Percentiles rank a stretch among this genome's conserved stretches.
Conservation (phyloP, 352 stramenopile genomes). For the Lagenidium sp. region DNA sequence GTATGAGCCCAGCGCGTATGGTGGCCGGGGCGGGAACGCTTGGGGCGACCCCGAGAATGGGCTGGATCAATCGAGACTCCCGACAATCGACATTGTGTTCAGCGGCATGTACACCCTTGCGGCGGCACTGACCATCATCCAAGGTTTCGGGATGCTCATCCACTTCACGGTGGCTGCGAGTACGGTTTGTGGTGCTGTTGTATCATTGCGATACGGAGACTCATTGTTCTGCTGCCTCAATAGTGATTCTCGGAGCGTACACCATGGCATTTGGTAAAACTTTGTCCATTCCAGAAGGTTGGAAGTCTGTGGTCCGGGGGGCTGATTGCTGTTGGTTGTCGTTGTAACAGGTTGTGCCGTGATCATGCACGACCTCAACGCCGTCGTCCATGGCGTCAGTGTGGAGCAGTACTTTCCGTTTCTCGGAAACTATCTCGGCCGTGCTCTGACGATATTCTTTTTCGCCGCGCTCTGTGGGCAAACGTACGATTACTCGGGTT, state of each 20-base stretch:
- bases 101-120: slow-evolving; percentile 84
- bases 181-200: slow-evolving; percentile 13
- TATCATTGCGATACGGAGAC: slow-evolving; percentile 1
- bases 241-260: slow-evolving; percentile 70
- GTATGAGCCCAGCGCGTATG: slow-evolving; percentile 58
- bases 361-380: slow-evolving; percentile 84
- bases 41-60: slow-evolving; percentile 34
- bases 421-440: slow-evolving; percentile 81
- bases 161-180: slow-evolving; percentile 45
- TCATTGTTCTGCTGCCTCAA: slow-evolving; percentile 5
- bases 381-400: slow-evolving; percentile 70
- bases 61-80: slow-evolving; percentile 31
- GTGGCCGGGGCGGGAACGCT: slow-evolving; percentile 21
- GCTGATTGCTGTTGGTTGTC: neutral
- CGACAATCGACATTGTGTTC: slow-evolving; percentile 73
- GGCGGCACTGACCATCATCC: slow-evolving; percentile 68
- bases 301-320: too few species aligned
- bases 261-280: slow-evolving; percentile 84
- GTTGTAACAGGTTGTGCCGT: slow-evolving; percentile 26
- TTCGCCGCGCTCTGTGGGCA: slow-evolving; percentile 71
- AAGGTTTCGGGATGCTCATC: slow-evolving; percentile 83
- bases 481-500: slow-evolving; percentile 54
- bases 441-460: slow-evolving; percentile 68
- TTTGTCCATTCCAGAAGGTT: too few species aligned
- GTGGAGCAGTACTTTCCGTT: slow-evolving; percentile 84